Percentiles rank a stretch among this genome's conserved stretches.
These are phyloP conservation scores for Cerioporus squamosus DNA, from an alignment of 1,284 basidiomycete genomes.

Conservation along the genomic window DNA sequence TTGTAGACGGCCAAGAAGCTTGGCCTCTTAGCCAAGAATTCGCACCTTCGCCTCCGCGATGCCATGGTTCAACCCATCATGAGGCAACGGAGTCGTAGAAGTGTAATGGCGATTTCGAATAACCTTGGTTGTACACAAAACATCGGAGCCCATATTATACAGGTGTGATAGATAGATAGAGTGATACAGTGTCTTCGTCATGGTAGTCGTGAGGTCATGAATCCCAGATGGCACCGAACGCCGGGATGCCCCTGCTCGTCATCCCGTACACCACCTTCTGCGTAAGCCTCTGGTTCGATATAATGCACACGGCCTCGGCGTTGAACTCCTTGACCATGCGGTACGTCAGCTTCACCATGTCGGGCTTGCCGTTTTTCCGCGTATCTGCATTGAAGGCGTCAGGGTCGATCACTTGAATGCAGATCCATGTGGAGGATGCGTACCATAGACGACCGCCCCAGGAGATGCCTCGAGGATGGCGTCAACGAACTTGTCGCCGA, in stretches of 20 bases:
- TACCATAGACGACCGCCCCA: slow-evolving; percentile 60
- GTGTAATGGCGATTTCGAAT: too few relatives aligned
- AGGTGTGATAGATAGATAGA: not conserved
- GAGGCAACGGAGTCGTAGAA: too few relatives aligned
- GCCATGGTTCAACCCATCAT: too few relatives aligned
- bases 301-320: slow-evolving; percentile 64
- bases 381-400: slow-evolving; percentile 45
- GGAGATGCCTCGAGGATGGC: slow-evolving; percentile 56
- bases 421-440: slow-evolving; percentile 15
- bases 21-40: too few relatives aligned
- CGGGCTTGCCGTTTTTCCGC: slow-evolving; percentile 60
- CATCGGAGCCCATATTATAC: not conserved
- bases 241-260: slow-evolving; percentile 62
- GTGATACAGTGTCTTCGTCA: not conserved
- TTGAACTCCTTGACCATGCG: slow-evolving; percentile 61
- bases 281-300: slow-evolving; percentile 66
- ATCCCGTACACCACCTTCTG: slow-evolving; percentile 63
- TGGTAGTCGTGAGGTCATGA: slow-evolving; percentile 27
- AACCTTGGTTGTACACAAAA: not conserved
- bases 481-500: slow-evolving; percentile 61
- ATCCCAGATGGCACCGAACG: slow-evolving; percentile 66
- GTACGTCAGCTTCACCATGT: slow-evolving; percentile 64
- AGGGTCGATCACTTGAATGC: not conserved
- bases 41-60: too few relatives aligned
- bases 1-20: too few relatives aligned